phyloP scores from a whole-genome alignment of 106 monocot genomes.

The Narthecium ossifragum region DNA sequence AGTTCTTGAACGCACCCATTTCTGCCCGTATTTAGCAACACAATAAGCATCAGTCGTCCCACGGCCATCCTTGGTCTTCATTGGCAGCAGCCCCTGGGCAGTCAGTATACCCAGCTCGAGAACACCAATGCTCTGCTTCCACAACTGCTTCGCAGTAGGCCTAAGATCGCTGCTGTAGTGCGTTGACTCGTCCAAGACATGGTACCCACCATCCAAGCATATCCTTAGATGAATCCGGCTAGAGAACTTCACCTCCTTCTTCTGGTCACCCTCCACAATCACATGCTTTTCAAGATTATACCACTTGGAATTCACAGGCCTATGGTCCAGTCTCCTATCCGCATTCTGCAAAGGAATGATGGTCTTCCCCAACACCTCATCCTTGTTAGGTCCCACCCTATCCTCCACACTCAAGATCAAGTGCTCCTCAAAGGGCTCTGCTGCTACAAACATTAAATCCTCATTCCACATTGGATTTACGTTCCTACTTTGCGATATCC shows the following conservation, averaged over 20 bases:
- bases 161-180: slow-evolving; percentile 8
- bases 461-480: slow-evolving; percentile 2
- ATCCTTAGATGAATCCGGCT: slow-evolving; percentile 15
- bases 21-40: slow-evolving; percentile 11
- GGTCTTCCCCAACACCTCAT: slow-evolving; percentile 16
- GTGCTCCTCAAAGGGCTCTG: slow-evolving; percentile 3
- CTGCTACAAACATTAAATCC: background rate
- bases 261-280: background rate
- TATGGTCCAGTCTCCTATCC: slow-evolving; percentile 2
- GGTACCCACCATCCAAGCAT: slow-evolving; percentile 6
- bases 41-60: slow-evolving; percentile 9
- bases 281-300: slow-evolving; percentile 5
- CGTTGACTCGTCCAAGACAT: slow-evolving; percentile 6
- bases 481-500: background rate
- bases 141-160: slow-evolving; percentile 3
- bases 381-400: slow-evolving; percentile 14
- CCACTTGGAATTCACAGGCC: background rate
- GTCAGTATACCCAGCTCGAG: slow-evolving; percentile 1
- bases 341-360: slow-evolving; percentile 1
- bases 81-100: background rate
- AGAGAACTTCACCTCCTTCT: slow-evolving; percentile 7
- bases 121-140: slow-evolving; percentile 1
- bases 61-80: background rate
- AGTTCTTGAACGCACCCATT: slow-evolving; percentile 3
- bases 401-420: slow-evolving; percentile 2